Evolutionary conservation across 1,284 basidiomycete species (phyloP).

Genomic region (Quambalaria eucalypti): DNA sequence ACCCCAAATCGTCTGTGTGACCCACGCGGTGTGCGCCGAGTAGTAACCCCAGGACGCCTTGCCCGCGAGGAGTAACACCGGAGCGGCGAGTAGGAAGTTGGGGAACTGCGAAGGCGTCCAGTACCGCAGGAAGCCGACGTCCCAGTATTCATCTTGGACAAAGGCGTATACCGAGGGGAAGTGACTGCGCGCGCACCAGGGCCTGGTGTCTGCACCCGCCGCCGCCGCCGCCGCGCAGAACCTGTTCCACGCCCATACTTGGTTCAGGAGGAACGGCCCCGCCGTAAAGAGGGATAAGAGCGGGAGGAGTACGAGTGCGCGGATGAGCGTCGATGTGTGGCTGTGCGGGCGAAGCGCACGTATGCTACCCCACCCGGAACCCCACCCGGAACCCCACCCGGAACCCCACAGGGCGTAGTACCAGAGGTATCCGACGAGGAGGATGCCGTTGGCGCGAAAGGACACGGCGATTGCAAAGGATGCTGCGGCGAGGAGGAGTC

Average conservation of each 20-base stretch:
- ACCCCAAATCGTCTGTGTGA: not conserved
- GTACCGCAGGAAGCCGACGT: constrained; percentile 73
- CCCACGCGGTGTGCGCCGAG: not conserved
- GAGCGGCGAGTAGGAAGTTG: constrained; percentile 73
- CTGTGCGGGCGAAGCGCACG: too few species aligned
- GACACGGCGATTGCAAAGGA: constrained; percentile 60
- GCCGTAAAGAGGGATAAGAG: constrained; percentile 41
- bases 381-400: too few species aligned
- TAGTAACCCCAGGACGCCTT: constrained; percentile 3
- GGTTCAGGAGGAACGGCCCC: constrained; percentile 64
- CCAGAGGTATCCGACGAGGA: constrained; percentile 59
- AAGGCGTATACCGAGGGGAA: not conserved
- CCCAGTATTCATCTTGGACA: constrained; percentile 50
- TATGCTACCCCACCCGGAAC: too few species aligned
- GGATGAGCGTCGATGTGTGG: too few species aligned
- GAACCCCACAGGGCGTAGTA: constrained; percentile 27
- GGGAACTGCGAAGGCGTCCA: constrained; percentile 76
- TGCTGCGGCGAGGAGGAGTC: constrained; percentile 54
- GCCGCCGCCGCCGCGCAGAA: constrained; percentile 55
- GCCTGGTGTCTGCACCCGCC: constrained; percentile 16
- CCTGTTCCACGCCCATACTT: constrained; percentile 57
- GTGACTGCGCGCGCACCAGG: constrained; percentile 59
- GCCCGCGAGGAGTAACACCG: constrained; percentile 50
- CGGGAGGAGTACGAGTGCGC: not conserved
- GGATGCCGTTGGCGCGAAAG: constrained; percentile 74